phyloP scores from a whole-genome alignment of 2,329 filamentous ascomycete genomes.

The Stagonosporopsis vannaccii region DNA sequence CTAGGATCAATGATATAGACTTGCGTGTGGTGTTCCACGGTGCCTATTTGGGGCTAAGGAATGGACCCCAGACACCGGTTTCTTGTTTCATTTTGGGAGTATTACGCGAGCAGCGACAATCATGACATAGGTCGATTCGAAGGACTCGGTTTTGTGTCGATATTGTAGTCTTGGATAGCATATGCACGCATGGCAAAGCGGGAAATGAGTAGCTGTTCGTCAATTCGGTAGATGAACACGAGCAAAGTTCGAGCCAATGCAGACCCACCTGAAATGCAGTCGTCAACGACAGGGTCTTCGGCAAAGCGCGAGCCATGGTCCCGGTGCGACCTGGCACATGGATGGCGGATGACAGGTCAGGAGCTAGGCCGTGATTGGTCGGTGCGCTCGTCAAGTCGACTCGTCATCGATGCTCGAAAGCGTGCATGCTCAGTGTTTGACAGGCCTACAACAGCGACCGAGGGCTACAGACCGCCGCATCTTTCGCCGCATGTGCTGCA shows the following conservation, averaged over 20 bases:
- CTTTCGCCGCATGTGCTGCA: constrained; percentile 19
- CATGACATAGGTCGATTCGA: constrained; percentile 9
- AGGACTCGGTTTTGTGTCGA: neutral
- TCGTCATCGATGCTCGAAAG: constrained; percentile 22
- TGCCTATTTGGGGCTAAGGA: constrained; percentile 19
- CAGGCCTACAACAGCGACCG: constrained; percentile 16
- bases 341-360: constrained; percentile 19
- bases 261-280: constrained; percentile 18
- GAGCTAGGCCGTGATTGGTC: constrained; percentile 10
- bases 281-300: constrained; percentile 21
- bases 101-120: constrained; percentile 18
- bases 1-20: constrained; percentile 18
- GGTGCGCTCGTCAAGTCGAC: constrained; percentile 2
- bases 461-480: constrained; percentile 14
- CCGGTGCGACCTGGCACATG: constrained; percentile 17
- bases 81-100: constrained; percentile 15
- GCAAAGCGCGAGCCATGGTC: constrained; percentile 9
- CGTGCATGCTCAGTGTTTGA: constrained; percentile 17
- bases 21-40: constrained; percentile 35
- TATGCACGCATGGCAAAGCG: neutral
- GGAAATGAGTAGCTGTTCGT: neutral
- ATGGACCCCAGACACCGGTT: constrained; percentile 4
- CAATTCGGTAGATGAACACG: neutral
- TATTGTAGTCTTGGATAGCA: neutral
- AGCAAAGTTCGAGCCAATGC: neutral